Base-by-base conservation (phyloP, 768 basidiomycete genomes). In the Termitomyces sp. region DNA sequence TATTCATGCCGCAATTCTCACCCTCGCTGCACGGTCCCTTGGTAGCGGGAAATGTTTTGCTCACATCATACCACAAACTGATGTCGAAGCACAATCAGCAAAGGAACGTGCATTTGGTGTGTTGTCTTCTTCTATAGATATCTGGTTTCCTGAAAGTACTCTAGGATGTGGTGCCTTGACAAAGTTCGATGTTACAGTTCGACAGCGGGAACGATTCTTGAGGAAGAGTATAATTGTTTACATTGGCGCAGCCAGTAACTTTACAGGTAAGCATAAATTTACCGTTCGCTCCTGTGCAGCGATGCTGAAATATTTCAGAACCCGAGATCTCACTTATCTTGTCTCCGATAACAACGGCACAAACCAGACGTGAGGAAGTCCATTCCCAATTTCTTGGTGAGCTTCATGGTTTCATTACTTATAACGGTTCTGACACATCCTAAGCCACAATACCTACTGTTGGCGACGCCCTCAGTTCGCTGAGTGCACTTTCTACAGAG, bases 1-100 rank as follows among this genome's bases (percentile, higher is more conserved):
- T 0, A 82, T 96, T 49, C 95, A 98, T 67, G 77, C 84, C 1
- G 88, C 91, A 1, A 83, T 95, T 40, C 76, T 95, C 10, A 78
- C 82, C 18, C 75, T 97, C 5, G 85, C 93, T 0, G 86, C 93
- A 28, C 82, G 83, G 63, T 86, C 82, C 66, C 79, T 95, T 20
- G 82, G 84, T 5, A 76, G 75, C 52, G 81, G 82, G 14, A 78
- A 75, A 44, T 88, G 85, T 81, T 79, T 80, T 32, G 75, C 82
- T 20, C 74, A 71, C 18, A 77, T 93, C 2, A 71, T 73, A 30
- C 88, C 91, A 0, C 80, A 84, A 56, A 87, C 83, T 4, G 90
- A 93, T 48, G 73, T 74, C 2, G 93, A 94, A 68, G 70, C 82
- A 14, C 72, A 78, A 50, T 80, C 84, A 44, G 82, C 83, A 4